A percentile compares a stretch with the other conserved stretches of the same genome.
Evolutionary conservation across 768 basidiomycete genomes (phyloP).

Genomic region (Agrocybe praecox): DNA sequence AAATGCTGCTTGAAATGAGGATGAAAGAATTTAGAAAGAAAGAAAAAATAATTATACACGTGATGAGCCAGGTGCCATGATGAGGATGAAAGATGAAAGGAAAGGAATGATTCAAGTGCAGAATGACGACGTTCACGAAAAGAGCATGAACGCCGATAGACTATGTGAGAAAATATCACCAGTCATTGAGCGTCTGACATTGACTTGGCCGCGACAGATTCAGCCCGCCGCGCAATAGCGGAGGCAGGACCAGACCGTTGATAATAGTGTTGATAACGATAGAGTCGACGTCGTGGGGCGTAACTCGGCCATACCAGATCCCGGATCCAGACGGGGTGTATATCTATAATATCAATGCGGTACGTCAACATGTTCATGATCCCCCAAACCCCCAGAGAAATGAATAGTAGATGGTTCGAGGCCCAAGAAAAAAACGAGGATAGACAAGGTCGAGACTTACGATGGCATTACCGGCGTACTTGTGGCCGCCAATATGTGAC

Average conservation of each 20-base stretch:
- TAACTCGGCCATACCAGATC: slow-evolving; percentile 94
- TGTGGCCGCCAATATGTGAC: slow-evolving; percentile 94
- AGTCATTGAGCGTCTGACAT: slow-evolving; percentile 68
- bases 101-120: background rate
- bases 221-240: slow-evolving; percentile 84
- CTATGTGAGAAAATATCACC: slow-evolving; percentile 42
- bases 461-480: slow-evolving; percentile 88
- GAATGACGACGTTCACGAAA: background rate
- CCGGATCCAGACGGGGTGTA: slow-evolving; percentile 84
- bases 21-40: background rate
- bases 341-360: slow-evolving; percentile 50
- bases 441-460: slow-evolving; percentile 48
- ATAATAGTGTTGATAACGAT: slow-evolving; percentile 89
- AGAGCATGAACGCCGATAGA: background rate
- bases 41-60: background rate
- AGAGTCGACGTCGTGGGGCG: slow-evolving; percentile 84
- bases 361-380: background rate
- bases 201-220: slow-evolving; percentile 70
- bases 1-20: slow-evolving; percentile 1
- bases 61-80: background rate
- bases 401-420: background rate
- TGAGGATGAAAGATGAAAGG: background rate
- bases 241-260: slow-evolving; percentile 80
- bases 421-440: background rate
- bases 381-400: background rate